Evolutionary conservation across 1,139 yeast genomes (phyloP).

Genomic region (Nematodospora anomalae): DNA sequence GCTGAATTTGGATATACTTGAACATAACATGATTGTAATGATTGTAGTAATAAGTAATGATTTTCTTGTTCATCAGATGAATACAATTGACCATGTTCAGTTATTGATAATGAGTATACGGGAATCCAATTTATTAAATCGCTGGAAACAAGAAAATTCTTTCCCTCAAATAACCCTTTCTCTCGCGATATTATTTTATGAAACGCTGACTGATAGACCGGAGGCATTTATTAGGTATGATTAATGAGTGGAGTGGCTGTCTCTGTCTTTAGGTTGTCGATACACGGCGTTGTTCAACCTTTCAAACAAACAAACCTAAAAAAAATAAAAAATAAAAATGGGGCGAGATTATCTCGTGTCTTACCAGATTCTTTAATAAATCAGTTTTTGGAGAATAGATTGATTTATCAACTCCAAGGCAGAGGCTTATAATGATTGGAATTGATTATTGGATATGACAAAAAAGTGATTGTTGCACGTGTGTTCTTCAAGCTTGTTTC

Average conservation of each 20-base stretch:
- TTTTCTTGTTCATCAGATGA: slow-evolving; percentile 36
- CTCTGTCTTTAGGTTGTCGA: too few relatives aligned
- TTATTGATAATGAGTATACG: slow-evolving; percentile 32
- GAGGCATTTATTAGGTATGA: background rate
- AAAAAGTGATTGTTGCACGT: too few relatives aligned
- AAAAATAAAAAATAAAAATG: too few relatives aligned
- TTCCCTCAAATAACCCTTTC: slow-evolving; percentile 39
- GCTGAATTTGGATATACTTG: slow-evolving; percentile 32
- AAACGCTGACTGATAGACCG: slow-evolving; percentile 22
- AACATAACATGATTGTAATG: slow-evolving; percentile 43
- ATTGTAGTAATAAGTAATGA: slow-evolving; percentile 32
- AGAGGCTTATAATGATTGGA: too few relatives aligned
- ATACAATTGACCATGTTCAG: slow-evolving; percentile 37
- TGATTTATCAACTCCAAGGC: too few relatives aligned
- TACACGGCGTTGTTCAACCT: too few relatives aligned
- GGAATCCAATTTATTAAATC: slow-evolving; percentile 43
- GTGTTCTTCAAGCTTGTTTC: too few relatives aligned
- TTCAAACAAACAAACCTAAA: too few relatives aligned
- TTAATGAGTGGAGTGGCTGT: background rate
- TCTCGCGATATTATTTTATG: slow-evolving; percentile 34
- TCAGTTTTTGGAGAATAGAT: too few relatives aligned
- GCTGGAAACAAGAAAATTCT: slow-evolving; percentile 36
- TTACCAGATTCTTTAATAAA: too few relatives aligned
- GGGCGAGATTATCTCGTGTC: too few relatives aligned
- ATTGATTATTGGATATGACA: too few relatives aligned